Conservation (phyloP, 2,329 filamentous ascomycete species). For the Tolypocladium paradoxum region DNA sequence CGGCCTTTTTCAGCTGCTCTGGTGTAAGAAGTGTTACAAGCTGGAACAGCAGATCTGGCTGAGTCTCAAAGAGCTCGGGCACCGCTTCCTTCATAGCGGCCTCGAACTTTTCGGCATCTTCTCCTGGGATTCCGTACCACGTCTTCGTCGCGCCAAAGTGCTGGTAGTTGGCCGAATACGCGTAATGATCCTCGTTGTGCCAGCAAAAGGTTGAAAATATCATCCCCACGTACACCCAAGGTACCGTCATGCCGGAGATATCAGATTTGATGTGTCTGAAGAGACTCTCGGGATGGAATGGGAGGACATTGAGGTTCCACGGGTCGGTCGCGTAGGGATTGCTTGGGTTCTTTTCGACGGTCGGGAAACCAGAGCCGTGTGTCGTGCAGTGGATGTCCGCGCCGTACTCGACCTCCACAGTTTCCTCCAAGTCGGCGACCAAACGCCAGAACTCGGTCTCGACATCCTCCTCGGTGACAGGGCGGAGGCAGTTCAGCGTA, state of each 20-base stretch:
- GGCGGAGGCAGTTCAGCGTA: slow-evolving; percentile 65
- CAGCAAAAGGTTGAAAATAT: slow-evolving; percentile 99
- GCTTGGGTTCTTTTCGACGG: slow-evolving; percentile 78
- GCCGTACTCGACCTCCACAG: slow-evolving; percentile 94
- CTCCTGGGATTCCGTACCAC: slow-evolving; percentile 95
- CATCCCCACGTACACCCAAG: slow-evolving; percentile 99
- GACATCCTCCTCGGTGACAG: slow-evolving; percentile 88
- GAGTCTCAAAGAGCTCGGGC: slow-evolving; percentile 91
- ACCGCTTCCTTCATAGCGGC: slow-evolving; percentile 90
- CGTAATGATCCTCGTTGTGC: slow-evolving; percentile 98
- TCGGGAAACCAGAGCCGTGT: slow-evolving; percentile 93
- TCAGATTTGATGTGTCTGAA: slow-evolving; percentile 98
- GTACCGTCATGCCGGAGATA: slow-evolving; percentile 97
- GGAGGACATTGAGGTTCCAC: slow-evolving; percentile 93
- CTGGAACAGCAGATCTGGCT: slow-evolving; percentile 92
- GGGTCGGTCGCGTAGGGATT: slow-evolving; percentile 81
- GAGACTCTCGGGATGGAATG: slow-evolving; percentile 79
- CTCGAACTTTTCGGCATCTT: slow-evolving; percentile 91
- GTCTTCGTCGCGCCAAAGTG: slow-evolving; percentile 98
- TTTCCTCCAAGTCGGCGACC: slow-evolving; percentile 87
- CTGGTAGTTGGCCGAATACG: slow-evolving; percentile 96
- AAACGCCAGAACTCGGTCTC: slow-evolving; percentile 95
- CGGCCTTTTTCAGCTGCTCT: slow-evolving; percentile 84
- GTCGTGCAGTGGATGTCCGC: slow-evolving; percentile 98
- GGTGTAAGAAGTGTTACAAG: slow-evolving; percentile 92